phyloP scores from a whole-genome alignment of 352 stramenopile genomes.

The Pythium aristosporum region DNA sequence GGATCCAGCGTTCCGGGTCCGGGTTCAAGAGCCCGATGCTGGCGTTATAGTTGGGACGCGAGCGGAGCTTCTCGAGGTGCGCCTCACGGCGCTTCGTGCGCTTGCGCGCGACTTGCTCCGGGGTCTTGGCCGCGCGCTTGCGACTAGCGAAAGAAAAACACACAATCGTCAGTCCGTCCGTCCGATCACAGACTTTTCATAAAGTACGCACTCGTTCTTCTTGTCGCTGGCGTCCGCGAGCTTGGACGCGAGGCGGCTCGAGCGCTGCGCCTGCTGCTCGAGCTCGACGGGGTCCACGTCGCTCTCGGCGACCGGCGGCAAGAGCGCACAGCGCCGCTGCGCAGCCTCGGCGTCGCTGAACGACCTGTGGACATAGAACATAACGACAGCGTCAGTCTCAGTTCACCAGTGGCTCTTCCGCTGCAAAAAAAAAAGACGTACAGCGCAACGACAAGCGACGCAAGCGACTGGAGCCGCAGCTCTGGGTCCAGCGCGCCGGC shows the following conservation, averaged over 20 bases:
- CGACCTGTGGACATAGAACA: conserved; percentile 60
- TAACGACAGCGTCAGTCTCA: conserved; percentile 1
- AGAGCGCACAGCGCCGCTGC: conserved; percentile 58
- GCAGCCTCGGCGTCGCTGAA: conserved; percentile 71
- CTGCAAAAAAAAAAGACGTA: conserved; percentile 41
- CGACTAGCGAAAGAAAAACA: conserved; percentile 34
- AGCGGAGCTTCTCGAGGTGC: conserved; percentile 55
- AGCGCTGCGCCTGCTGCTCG: conserved; percentile 60
- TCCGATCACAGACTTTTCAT: neutral
- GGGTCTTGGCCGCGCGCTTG: conserved; percentile 72
- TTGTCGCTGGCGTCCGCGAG: conserved; percentile 61
- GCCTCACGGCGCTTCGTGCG: conserved; percentile 66
- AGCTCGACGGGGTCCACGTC: conserved; percentile 56
- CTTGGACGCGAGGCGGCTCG: conserved; percentile 61
- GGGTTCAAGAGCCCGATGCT: conserved; percentile 74
- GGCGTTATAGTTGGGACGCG: conserved; percentile 73
- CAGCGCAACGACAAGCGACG: conserved; percentile 72
- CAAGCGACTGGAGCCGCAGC: conserved; percentile 70
- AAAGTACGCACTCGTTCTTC: conserved; percentile 69
- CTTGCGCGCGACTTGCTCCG: conserved; percentile 70
- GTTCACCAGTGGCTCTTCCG: no score
- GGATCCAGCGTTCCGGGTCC: conserved; percentile 83
- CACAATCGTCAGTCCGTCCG: neutral
- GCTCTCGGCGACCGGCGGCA: conserved; percentile 59
- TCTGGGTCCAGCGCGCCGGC: conserved; percentile 60